Evolutionary conservation across 2,329 filamentous ascomycete genomes (phyloP).

Genomic region (Alternaria longipes): DNA sequence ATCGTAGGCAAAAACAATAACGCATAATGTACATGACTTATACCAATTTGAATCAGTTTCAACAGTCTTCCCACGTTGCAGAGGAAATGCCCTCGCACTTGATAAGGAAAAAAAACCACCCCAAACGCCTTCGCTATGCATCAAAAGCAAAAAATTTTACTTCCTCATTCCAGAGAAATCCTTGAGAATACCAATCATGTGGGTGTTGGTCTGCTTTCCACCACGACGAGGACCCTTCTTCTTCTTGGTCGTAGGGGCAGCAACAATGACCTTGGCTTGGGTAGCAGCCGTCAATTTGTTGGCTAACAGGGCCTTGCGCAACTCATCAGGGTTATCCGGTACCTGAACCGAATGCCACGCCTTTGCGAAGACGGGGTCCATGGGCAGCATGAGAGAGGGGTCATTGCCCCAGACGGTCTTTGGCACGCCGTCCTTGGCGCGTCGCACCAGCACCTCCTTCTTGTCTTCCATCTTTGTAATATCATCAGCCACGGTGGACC

Average conservation of each 20-base stretch:
- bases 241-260: constrained; percentile 71
- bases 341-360: constrained; percentile 86
- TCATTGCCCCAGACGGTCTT: constrained; percentile 87
- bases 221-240: constrained; percentile 77
- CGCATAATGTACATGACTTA: constrained; percentile 3
- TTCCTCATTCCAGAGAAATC: constrained; percentile 67
- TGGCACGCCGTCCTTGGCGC: constrained; percentile 88
- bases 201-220: constrained; percentile 85
- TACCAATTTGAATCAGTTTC: not conserved
- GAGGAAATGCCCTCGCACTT: not conserved
- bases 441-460: constrained; percentile 82
- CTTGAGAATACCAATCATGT: constrained; percentile 84
- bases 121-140: constrained; percentile 48
- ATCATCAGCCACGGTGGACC: constrained; percentile 82
- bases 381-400: constrained; percentile 74
- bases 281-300: constrained; percentile 86
- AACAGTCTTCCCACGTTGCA: not conserved
- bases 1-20: not conserved
- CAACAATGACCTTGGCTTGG: constrained; percentile 73
- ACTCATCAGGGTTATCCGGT: constrained; percentile 74
- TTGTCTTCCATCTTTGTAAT: constrained; percentile 80
- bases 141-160: constrained; percentile 25
- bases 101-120: not conserved
- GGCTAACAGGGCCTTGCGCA: constrained; percentile 78
- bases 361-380: constrained; percentile 83